A percentile compares a stretch with the other conserved stretches of the same genome.
These are phyloP conservation scores for Casaregolazyma suthepensis DNA, from an alignment of 1,139 yeast genomes.

Conservation along the genomic window DNA sequence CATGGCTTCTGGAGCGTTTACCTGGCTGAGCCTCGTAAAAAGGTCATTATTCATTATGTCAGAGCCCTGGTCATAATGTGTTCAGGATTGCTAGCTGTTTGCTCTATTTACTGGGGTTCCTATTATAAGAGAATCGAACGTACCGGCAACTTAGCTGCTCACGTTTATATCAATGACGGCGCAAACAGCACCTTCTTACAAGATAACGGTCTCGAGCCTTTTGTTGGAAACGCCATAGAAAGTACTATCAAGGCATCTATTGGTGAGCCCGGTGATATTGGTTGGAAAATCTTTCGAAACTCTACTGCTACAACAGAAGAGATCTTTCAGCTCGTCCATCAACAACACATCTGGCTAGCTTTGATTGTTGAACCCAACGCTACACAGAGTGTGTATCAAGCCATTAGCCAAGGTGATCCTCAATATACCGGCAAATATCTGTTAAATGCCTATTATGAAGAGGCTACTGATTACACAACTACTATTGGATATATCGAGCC, in stretches of 20 bases:
- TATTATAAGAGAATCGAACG: slow-evolving; percentile 40
- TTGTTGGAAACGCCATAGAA: slow-evolving; percentile 36
- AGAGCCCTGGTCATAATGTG: slow-evolving; percentile 6
- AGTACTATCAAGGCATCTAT: slow-evolving; percentile 20
- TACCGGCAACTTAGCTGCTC: slow-evolving; percentile 38
- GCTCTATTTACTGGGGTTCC: slow-evolving; percentile 60
- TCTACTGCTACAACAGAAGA: slow-evolving; percentile 18
- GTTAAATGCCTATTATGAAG: slow-evolving; percentile 41
- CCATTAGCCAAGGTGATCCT: slow-evolving; percentile 14
- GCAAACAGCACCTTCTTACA: slow-evolving; percentile 22
- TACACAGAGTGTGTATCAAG: slow-evolving; percentile 16
- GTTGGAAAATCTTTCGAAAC: slow-evolving; percentile 22
- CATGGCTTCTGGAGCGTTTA: not conserved
- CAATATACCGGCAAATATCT: slow-evolving; percentile 23
- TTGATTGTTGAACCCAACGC: slow-evolving; percentile 22
- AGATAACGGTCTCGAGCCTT: slow-evolving; percentile 23
- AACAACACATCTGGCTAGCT: slow-evolving; percentile 25
- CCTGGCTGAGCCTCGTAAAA: not conserved
- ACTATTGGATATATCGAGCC: slow-evolving; percentile 40
- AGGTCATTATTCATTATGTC: slow-evolving; percentile 1
- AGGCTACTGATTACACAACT: slow-evolving; percentile 49
- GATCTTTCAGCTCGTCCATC: slow-evolving; percentile 14
- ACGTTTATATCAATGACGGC: slow-evolving; percentile 45
- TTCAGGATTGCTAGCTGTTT: slow-evolving; percentile 25
- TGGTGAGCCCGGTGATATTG: slow-evolving; percentile 24